These are phyloP conservation scores for Curvularia verruculosa DNA, from an alignment of 2,329 filamentous ascomycete genomes.

Conservation along the genomic window DNA sequence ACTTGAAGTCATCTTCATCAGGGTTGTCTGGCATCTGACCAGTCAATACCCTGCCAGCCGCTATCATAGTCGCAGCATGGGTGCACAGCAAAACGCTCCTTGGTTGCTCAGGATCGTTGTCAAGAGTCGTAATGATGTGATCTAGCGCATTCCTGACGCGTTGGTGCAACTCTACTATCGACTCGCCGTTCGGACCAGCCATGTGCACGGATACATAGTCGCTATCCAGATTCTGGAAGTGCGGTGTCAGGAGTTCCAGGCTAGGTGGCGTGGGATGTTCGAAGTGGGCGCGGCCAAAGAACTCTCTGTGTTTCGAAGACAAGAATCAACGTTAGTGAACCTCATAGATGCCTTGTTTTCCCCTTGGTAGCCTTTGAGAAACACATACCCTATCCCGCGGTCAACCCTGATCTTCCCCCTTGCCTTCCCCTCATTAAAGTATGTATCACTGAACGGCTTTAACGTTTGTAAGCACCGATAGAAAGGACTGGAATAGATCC, in stretches of 20 bases:
- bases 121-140: constrained; percentile 73
- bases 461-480: constrained; percentile 51
- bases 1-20: constrained; percentile 78
- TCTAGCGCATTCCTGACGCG: constrained; percentile 74
- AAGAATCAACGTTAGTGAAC: not conserved
- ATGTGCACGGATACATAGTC: constrained; percentile 67
- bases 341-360: not conserved
- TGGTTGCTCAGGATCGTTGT: constrained; percentile 66
- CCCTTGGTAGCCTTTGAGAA: not conserved
- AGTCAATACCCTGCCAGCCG: constrained; percentile 81
- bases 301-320: constrained; percentile 61
- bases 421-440: constrained; percentile 37
- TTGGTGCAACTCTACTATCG: constrained; percentile 77
- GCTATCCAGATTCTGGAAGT: constrained; percentile 65
- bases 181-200: constrained; percentile 78
- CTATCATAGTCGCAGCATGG: constrained; percentile 89
- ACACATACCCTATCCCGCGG: constrained; percentile 58
- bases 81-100: constrained; percentile 80
- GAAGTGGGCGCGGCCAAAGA: constrained; percentile 88
- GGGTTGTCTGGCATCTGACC: constrained; percentile 74
- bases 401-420: constrained; percentile 57
- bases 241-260: constrained; percentile 67
- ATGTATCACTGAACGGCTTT: constrained; percentile 46
- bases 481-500: constrained; percentile 68
- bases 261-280: constrained; percentile 80